A percentile compares a stretch with the other conserved stretches of the same genome.
phyloP scores from a whole-genome alignment of 768 basidiomycete species.

The Amylocystis lapponica region DNA sequence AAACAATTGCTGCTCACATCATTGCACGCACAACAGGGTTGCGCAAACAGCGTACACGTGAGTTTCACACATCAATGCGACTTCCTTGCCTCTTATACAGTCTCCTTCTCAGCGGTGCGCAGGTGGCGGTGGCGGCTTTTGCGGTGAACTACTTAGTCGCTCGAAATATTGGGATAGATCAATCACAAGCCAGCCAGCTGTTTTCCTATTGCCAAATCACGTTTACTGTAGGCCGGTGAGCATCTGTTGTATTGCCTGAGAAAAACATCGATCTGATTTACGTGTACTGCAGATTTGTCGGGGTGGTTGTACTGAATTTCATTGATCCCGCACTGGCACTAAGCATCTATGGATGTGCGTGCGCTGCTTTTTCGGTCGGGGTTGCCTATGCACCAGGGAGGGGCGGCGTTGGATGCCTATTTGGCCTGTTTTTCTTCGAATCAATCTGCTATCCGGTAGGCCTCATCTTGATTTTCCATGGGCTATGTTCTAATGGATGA shows the following conservation, averaged over 20 bases:
- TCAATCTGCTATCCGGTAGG: slow-evolving; percentile 65
- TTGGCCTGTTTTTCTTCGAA: slow-evolving; percentile 68
- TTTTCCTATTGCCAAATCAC: slow-evolving; percentile 72
- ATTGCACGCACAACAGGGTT: slow-evolving; percentile 27
- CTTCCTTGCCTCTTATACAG: neutral
- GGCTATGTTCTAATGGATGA: neutral
- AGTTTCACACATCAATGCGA: slow-evolving; percentile 16
- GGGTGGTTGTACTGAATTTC: slow-evolving; percentile 54
- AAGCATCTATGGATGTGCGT: slow-evolving; percentile 44
- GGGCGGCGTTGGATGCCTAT: slow-evolving; percentile 55
- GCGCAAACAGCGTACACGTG: slow-evolving; percentile 67
- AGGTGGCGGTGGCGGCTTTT: slow-evolving; percentile 61
- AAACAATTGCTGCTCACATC: too few species aligned
- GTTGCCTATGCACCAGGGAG: slow-evolving; percentile 46
- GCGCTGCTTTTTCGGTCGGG: slow-evolving; percentile 46
- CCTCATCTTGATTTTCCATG: slow-evolving; percentile 1
- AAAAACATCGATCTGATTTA: slow-evolving; percentile 2
- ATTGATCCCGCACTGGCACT: slow-evolving; percentile 63
- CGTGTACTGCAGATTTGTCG: slow-evolving; percentile 42
- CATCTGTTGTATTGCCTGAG: neutral
- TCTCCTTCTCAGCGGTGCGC: slow-evolving; percentile 42
- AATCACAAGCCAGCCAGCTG: slow-evolving; percentile 51
- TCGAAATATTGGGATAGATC: slow-evolving; percentile 47
- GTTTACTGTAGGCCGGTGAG: slow-evolving; percentile 55
- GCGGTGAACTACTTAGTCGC: slow-evolving; percentile 69